A percentile compares a stretch with the other conserved stretches of the same genome.
phyloP scores from a whole-genome alignment of 2,329 filamentous ascomycete genomes.

The Stachybotrys chlorohalonatus region DNA sequence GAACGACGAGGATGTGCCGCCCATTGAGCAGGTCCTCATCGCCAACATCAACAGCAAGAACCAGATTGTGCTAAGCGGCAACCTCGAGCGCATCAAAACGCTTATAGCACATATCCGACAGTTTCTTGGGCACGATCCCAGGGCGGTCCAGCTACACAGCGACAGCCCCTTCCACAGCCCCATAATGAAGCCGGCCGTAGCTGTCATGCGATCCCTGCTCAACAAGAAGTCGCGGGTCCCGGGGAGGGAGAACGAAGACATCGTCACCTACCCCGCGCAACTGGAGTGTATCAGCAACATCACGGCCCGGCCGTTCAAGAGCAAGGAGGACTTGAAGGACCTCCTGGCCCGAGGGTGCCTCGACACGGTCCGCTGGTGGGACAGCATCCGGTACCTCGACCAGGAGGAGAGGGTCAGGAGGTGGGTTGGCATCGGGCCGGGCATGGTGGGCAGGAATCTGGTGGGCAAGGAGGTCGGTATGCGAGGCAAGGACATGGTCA shows the following conservation, averaged over 20 bases:
- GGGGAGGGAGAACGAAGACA: slow-evolving; percentile 48
- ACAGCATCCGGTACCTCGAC: slow-evolving; percentile 82
- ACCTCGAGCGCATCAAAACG: slow-evolving; percentile 70
- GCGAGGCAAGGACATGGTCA: slow-evolving; percentile 65
- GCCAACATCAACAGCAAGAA: slow-evolving; percentile 95
- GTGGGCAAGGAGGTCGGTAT: slow-evolving; percentile 94
- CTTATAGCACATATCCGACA: slow-evolving; percentile 78
- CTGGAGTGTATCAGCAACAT: slow-evolving; percentile 84
- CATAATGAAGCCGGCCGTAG: slow-evolving; percentile 78
- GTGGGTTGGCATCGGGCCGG: slow-evolving; percentile 89
- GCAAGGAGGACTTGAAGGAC: slow-evolving; percentile 66
- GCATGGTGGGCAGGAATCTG: slow-evolving; percentile 86
- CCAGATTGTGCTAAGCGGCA: slow-evolving; percentile 89
- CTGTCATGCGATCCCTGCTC: slow-evolving; percentile 62
- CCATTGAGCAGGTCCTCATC: slow-evolving; percentile 80
- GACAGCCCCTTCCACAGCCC: slow-evolving; percentile 88
- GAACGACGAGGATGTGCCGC: slow-evolving; percentile 56
- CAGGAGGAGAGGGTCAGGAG: slow-evolving; percentile 71
- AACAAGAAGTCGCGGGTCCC: slow-evolving; percentile 45
- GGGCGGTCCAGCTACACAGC: slow-evolving; percentile 77
- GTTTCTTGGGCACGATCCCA: slow-evolving; percentile 84
- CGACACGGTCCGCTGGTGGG: slow-evolving; percentile 94
- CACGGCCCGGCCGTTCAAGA: slow-evolving; percentile 66
- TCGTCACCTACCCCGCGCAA: slow-evolving; percentile 64
- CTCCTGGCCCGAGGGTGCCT: slow-evolving; percentile 72